Conservation (phyloP, 2,329 filamentous ascomycete species). For the Metarhizium sp. region DNA sequence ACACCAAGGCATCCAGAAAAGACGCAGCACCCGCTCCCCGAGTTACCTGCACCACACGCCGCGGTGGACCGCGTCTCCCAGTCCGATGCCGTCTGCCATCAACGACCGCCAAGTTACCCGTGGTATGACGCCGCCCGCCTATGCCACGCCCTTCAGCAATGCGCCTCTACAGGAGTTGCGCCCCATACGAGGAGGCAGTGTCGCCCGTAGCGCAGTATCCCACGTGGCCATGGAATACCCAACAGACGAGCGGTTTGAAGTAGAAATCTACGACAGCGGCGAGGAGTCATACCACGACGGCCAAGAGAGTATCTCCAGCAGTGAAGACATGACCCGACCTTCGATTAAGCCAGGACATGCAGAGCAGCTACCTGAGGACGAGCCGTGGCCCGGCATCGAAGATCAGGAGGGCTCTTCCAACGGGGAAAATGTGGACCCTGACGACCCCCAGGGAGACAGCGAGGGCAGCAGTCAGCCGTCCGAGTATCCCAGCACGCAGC, state of each 20-base stretch:
- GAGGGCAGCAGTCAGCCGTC: slow-evolving; percentile 42
- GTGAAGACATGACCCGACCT: slow-evolving; percentile 18
- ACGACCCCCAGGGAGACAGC: slow-evolving; percentile 17
- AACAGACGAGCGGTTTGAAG: slow-evolving; percentile 25
- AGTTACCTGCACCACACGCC: slow-evolving; percentile 44
- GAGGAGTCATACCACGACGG: slow-evolving; percentile 23
- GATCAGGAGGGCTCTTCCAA: slow-evolving; percentile 35
- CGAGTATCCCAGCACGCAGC: slow-evolving; percentile 46
- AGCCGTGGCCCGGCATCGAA: slow-evolving; percentile 48
- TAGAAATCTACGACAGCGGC: slow-evolving; percentile 26
- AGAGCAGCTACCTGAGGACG: slow-evolving; percentile 39
- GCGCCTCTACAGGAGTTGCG: slow-evolving; percentile 36
- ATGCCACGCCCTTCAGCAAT: slow-evolving; percentile 66
- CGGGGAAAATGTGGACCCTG: slow-evolving; percentile 42
- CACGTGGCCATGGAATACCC: slow-evolving; percentile 22
- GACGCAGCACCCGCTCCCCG: slow-evolving; percentile 50
- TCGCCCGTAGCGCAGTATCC: slow-evolving; percentile 15
- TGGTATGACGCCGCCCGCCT: slow-evolving; percentile 53
- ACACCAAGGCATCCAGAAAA: slow-evolving; percentile 28
- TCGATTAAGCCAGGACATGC: slow-evolving; percentile 10
- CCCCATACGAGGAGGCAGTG: slow-evolving; percentile 18
- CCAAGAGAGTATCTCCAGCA: slow-evolving; percentile 14
- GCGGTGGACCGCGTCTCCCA: slow-evolving; percentile 42
- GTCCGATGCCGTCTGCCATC: slow-evolving; percentile 26
- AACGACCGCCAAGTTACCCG: slow-evolving; percentile 19